These are phyloP conservation scores for Galium porrigens DNA, from an alignment of 305 asterid species.

Conservation along the genomic window DNA sequence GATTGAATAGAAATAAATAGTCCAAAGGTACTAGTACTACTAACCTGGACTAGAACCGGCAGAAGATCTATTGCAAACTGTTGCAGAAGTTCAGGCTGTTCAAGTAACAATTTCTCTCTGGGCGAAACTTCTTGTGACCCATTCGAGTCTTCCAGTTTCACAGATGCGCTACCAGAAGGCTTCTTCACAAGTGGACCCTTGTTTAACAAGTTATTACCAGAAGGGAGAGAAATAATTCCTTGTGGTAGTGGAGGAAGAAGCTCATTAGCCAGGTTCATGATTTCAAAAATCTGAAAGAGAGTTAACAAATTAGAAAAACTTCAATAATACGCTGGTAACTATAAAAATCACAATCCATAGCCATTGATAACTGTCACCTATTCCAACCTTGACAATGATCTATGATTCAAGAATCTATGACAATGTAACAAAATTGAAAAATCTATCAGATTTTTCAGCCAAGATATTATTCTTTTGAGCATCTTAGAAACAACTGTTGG, in stretches of 20 bases:
- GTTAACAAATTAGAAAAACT: slow-evolving; percentile 9
- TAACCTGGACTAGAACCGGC: slow-evolving; percentile 80
- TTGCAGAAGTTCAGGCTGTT: slow-evolving; percentile 88
- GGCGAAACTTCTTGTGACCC: slow-evolving; percentile 47
- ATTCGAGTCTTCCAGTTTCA: slow-evolving; percentile 54
- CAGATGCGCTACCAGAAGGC: slow-evolving; percentile 42
- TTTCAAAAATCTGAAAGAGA: slow-evolving; percentile 68
- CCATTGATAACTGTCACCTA: too few species aligned
- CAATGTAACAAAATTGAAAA: background rate
- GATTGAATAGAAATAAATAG: background rate
- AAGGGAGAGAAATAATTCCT: slow-evolving; percentile 82
- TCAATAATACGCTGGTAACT: background rate
- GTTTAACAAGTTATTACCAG: slow-evolving; percentile 39
- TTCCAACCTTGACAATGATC: background rate
- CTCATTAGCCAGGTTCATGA: slow-evolving; percentile 95
- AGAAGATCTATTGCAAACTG: slow-evolving; percentile 93
- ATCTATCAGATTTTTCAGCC: background rate
- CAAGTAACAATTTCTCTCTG: slow-evolving; percentile 69
- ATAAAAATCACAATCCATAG: too few species aligned
- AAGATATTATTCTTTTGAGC: background rate
- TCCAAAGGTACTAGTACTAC: slow-evolving; percentile 9
- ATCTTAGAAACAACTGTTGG: background rate
- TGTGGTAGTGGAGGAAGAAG: slow-evolving; percentile 91
- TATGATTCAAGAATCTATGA: background rate
- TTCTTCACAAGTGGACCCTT: slow-evolving; percentile 54